A percentile compares a stretch with the other conserved stretches of the same genome.
phyloP scores from a whole-genome alignment of 2,329 filamentous ascomycete genomes.

The Penicillium crustosum region DNA sequence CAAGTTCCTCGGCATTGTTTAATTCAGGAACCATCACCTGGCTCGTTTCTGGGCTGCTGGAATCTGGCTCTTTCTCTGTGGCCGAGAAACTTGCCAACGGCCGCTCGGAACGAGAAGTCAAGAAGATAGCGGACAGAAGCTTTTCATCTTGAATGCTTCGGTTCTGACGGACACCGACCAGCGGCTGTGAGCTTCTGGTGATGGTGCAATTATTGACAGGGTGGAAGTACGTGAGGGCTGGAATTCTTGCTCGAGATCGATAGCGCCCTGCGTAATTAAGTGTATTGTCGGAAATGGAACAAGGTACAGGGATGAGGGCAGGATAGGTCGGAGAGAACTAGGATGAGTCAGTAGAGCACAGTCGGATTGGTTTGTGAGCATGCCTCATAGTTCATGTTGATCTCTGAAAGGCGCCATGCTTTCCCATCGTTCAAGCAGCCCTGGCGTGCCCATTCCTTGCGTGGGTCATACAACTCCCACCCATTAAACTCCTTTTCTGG shows the following conservation, averaged over 20 bases:
- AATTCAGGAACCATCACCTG: conserved; percentile 52
- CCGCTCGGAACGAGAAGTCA: conserved; percentile 59
- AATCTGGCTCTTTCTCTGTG: conserved; percentile 43
- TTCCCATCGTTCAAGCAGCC: conserved; percentile 79
- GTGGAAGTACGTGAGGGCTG: conserved; percentile 90
- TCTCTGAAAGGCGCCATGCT: conserved; percentile 85
- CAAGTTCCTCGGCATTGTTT: conserved; percentile 63
- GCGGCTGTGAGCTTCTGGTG: conserved; percentile 87
- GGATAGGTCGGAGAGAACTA: conserved; percentile 92
- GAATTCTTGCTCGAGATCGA: conserved; percentile 84
- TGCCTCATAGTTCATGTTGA: conserved; percentile 81
- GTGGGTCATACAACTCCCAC: conserved; percentile 82
- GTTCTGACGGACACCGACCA: conserved; percentile 81
- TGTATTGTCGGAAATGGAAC: conserved; percentile 91
- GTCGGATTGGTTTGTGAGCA: conserved; percentile 9
- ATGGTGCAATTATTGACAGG: conserved; percentile 96
- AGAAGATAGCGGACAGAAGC: conserved; percentile 88
- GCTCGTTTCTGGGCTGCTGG: conserved; percentile 45
- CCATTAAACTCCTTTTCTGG: conserved; percentile 73
- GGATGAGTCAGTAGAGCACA: conserved; percentile 24
- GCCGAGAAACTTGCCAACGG: conserved; percentile 43
- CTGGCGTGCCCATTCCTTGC: conserved; percentile 80
- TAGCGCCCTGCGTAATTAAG: conserved; percentile 90
- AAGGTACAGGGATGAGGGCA: conserved; percentile 77
- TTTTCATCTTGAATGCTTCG: conserved; percentile 95